These are phyloP conservation scores for Groenewaldozyma salmanticensis DNA, from an alignment of 805 yeast genomes.

Conservation along the genomic window DNA sequence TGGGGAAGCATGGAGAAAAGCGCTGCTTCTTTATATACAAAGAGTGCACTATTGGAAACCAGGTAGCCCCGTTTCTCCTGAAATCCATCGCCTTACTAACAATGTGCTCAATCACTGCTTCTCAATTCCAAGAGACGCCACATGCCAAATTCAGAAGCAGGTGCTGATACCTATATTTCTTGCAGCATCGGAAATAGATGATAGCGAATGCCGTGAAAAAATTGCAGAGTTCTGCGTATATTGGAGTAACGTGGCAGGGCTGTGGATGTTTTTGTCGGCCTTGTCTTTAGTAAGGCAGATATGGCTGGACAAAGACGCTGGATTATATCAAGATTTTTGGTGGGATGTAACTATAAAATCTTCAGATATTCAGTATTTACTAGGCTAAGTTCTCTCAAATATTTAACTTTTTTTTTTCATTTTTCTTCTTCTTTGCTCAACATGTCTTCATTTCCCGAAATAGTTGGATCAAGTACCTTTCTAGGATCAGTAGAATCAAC, in stretches of 20 bases:
- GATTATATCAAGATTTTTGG: too few species aligned
- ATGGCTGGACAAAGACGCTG: neutral
- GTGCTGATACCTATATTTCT: neutral
- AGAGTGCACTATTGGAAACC: neutral
- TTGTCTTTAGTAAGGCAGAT: neutral
- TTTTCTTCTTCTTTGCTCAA: neutral
- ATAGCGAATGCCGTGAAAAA: neutral
- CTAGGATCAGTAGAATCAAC: conserved; percentile 2
- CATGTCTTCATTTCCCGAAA: conserved; percentile 2
- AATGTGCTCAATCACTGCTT: conserved; percentile 1
- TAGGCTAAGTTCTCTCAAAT: neutral
- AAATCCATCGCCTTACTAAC: neutral
- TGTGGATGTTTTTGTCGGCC: conserved; percentile 1
- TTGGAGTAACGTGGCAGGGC: neutral
- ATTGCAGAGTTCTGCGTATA: neutral
- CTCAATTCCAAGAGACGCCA: neutral
- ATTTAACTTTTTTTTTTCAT: too few species aligned
- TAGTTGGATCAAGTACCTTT: conserved; percentile 1
- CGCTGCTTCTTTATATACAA: neutral
- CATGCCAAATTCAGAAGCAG: conserved; percentile 3
- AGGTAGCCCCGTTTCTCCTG: too few species aligned
- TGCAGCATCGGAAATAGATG: neutral
- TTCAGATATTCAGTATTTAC: neutral
- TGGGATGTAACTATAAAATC: too few species aligned
- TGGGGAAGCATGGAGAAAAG: conserved; percentile 2